Conservation (phyloP, 805 yeast species). For the Saturnispora kantuleensis region DNA sequence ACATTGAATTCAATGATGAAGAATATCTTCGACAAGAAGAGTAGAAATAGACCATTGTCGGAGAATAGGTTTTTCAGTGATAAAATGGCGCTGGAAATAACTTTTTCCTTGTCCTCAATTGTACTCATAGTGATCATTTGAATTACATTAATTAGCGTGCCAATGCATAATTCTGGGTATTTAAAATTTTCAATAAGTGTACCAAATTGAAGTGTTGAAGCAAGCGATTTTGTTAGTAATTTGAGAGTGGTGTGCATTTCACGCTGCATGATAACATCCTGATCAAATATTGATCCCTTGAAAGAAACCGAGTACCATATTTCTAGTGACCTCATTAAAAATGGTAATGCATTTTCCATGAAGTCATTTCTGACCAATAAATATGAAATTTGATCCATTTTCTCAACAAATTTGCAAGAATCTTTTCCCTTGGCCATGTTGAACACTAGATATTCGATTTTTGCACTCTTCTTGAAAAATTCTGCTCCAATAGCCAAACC, state of each 20-base stretch:
- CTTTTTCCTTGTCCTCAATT: constrained; percentile 15
- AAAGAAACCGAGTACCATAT: background rate
- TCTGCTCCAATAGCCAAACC: constrained; percentile 11
- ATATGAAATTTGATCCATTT: constrained; percentile 5
- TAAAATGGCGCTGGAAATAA: constrained; percentile 19
- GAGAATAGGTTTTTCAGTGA: constrained; percentile 15
- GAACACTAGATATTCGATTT: constrained; percentile 25
- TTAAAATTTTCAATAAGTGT: constrained; percentile 5
- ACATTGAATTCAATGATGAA: constrained; percentile 18
- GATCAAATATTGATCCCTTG: background rate
- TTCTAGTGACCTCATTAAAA: constrained; percentile 3
- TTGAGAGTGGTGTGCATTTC: constrained; percentile 4
- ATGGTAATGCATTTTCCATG: background rate
- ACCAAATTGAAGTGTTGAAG: background rate
- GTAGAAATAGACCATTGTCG: constrained; percentile 24
- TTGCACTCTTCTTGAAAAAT: constrained; percentile 23
- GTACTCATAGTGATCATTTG: constrained; percentile 18
- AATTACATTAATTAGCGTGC: constrained; percentile 14
- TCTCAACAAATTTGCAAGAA: background rate
- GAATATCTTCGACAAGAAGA: constrained; percentile 23
- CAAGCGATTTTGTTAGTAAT: constrained; percentile 5
- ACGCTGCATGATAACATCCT: background rate
- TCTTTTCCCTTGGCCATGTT: background rate
- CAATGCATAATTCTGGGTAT: constrained; percentile 5
- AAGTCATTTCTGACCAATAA: background rate